These are phyloP conservation scores for Flaveria ramosissima DNA, from an alignment of 129 eudicot genomes.

Conservation along the genomic window DNA sequence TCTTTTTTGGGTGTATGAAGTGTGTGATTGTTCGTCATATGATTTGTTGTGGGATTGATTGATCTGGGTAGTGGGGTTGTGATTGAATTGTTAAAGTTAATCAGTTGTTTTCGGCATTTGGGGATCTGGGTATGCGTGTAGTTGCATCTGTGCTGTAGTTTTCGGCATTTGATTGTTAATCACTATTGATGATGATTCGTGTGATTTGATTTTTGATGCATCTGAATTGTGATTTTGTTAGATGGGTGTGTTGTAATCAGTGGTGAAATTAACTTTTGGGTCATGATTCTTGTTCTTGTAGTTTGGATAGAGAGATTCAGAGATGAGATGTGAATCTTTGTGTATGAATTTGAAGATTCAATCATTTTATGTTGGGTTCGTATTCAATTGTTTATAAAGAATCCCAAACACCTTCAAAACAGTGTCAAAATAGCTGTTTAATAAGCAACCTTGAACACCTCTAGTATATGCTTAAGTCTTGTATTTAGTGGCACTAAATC, in stretches of 20 bases:
- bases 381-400: not conserved
- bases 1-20: not conserved
- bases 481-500: not conserved
- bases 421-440: not conserved
- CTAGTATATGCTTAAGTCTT: not conserved
- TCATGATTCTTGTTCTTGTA: not conserved
- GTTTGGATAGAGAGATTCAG: not conserved
- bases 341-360: not conserved
- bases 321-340: slow-evolving; percentile 5
- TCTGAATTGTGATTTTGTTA: not conserved
- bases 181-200: not conserved
- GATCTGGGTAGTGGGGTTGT: too few species aligned
- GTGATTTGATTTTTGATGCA: not conserved
- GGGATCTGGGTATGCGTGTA: too few species aligned
- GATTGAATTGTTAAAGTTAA: too few species aligned
- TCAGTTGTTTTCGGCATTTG: too few species aligned
- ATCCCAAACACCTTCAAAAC: too few species aligned
- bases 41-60: too few species aligned
- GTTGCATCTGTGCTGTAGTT: not conserved
- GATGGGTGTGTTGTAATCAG: not conserved
- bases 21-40: not conserved
- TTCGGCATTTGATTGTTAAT: slow-evolving; percentile 1
- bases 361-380: not conserved
- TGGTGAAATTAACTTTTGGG: not conserved
- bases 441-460: not conserved